Conservation (phyloP, 2,329 filamentous ascomycete species). For the Sporothrix euskadiensis region DNA sequence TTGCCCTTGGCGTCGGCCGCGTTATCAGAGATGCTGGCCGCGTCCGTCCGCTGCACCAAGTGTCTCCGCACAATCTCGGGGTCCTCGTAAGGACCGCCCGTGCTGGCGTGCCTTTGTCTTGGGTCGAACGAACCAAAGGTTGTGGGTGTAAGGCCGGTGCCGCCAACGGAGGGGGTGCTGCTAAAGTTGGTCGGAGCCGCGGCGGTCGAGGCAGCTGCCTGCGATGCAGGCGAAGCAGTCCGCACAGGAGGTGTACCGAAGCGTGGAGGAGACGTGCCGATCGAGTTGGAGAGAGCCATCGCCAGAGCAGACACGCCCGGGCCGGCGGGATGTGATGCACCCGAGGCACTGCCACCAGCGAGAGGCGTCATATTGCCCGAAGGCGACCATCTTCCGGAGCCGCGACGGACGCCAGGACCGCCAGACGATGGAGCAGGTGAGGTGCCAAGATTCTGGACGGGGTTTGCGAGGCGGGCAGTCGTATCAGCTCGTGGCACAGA, state of each 20-base stretch:
- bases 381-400: slow-evolving; percentile 44
- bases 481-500: slow-evolving; percentile 60
- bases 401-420: slow-evolving; percentile 8
- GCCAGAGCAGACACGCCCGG: slow-evolving; percentile 87
- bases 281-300: slow-evolving; percentile 75
- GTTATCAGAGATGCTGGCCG: slow-evolving; percentile 53
- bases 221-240: slow-evolving; percentile 54
- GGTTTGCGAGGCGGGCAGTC: slow-evolving; percentile 62
- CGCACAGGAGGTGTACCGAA: slow-evolving; percentile 66
- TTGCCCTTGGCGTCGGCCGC: slow-evolving; percentile 57
- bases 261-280: slow-evolving; percentile 68
- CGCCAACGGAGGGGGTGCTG: slow-evolving; percentile 35
- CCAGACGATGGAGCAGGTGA: slow-evolving; percentile 31
- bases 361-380: slow-evolving; percentile 61
- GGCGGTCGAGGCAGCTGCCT: slow-evolving; percentile 33
- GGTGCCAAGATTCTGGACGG: slow-evolving; percentile 47
- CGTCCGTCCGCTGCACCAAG: slow-evolving; percentile 68
- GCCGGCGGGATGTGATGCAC: slow-evolving; percentile 65
- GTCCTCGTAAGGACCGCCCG: slow-evolving; percentile 71
- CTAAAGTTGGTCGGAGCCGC: slow-evolving; percentile 41
- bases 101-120: slow-evolving; percentile 55
- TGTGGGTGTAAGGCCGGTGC: slow-evolving; percentile 59
- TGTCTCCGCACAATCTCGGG: slow-evolving; percentile 89
- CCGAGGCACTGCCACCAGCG: slow-evolving; percentile 60
- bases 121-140: slow-evolving; percentile 86